Percentiles rank a stretch among this genome's conserved stretches.
Evolutionary conservation across 192 early-diverging fungal genomes (phyloP).

Genomic region (Linnemannia schmuckeri): DNA sequence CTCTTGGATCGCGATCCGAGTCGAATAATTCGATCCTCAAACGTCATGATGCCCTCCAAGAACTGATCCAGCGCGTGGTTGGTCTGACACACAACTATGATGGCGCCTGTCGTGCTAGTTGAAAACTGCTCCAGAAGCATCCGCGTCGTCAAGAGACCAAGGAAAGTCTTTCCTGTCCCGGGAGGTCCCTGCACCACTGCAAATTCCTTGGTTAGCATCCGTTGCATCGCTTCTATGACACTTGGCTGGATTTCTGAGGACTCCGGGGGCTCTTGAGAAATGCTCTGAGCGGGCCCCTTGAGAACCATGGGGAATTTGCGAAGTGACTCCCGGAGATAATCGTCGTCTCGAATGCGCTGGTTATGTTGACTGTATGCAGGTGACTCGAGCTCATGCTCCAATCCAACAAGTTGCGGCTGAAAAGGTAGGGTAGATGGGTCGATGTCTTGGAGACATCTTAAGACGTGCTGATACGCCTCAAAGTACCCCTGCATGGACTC

Average conservation of each 20-base stretch:
- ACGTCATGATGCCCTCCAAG: slow-evolving; percentile 57
- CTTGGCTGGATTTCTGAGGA: slow-evolving; percentile 26
- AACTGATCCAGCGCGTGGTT: slow-evolving; percentile 68
- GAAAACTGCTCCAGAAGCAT: slow-evolving; percentile 59
- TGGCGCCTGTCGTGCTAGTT: slow-evolving; percentile 38
- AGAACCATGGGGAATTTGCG: slow-evolving; percentile 21
- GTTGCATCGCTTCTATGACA: slow-evolving; percentile 61
- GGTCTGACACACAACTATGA: slow-evolving; percentile 69
- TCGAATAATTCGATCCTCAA: slow-evolving; percentile 61
- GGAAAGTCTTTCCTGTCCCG: slow-evolving; percentile 71
- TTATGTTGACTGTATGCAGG: slow-evolving; percentile 53
- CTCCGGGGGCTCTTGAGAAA: not conserved
- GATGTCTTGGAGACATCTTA: slow-evolving; percentile 60
- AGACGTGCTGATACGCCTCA: slow-evolving; percentile 65
- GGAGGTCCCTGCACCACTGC: slow-evolving; percentile 71
- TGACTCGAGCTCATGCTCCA: slow-evolving; percentile 43
- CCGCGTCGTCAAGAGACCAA: slow-evolving; percentile 62
- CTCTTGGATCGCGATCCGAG: slow-evolving; percentile 66
- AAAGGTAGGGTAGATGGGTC: slow-evolving; percentile 57
- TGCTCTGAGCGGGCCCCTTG: not conserved
- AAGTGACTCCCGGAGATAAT: slow-evolving; percentile 10
- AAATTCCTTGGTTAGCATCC: slow-evolving; percentile 59
- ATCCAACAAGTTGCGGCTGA: slow-evolving; percentile 54
- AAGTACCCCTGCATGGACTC: slow-evolving; percentile 58
- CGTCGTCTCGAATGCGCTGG: slow-evolving; percentile 10